Conservation (phyloP, 192 early-diverging fungal species). For the Coemansia sp. region DNA sequence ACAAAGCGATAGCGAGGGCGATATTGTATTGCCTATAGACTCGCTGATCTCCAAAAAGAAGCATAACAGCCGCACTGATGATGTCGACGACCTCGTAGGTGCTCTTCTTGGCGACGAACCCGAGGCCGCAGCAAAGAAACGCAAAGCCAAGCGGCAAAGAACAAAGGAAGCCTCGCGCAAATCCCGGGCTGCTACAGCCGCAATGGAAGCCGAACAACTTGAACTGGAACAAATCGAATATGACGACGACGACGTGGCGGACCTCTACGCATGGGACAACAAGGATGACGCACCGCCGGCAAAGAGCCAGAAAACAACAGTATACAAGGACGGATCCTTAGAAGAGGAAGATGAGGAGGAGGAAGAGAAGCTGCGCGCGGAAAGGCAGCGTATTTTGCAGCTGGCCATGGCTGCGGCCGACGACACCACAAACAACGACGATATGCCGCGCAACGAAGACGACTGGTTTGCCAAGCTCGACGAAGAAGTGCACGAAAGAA, state of each 20-base stretch:
- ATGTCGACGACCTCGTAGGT: slow-evolving; percentile 45
- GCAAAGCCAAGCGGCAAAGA: background rate
- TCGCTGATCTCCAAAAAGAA: background rate
- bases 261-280: slow-evolving; percentile 45
- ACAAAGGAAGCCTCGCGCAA: background rate
- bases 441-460: slow-evolving; percentile 27
- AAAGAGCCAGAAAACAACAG: background rate
- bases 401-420: slow-evolving; percentile 39
- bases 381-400: slow-evolving; percentile 29
- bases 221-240: background rate
- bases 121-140: slow-evolving; percentile 2
- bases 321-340: background rate
- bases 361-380: slow-evolving; percentile 4
- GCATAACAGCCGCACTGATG: slow-evolving; percentile 7
- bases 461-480: slow-evolving; percentile 45
- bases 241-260: slow-evolving; percentile 36
- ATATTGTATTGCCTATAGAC: slow-evolving; percentile 27
- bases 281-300: too few relatives aligned
- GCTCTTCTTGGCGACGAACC: slow-evolving; percentile 36
- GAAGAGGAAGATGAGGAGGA: background rate
- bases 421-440: slow-evolving; percentile 11
- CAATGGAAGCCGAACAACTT: background rate
- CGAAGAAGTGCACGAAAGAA: slow-evolving; percentile 6
- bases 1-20: slow-evolving; percentile 13
- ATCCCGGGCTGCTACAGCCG: background rate